Conservation (phyloP, 441 rosid genomes). For the Euphorbia celastroides region DNA sequence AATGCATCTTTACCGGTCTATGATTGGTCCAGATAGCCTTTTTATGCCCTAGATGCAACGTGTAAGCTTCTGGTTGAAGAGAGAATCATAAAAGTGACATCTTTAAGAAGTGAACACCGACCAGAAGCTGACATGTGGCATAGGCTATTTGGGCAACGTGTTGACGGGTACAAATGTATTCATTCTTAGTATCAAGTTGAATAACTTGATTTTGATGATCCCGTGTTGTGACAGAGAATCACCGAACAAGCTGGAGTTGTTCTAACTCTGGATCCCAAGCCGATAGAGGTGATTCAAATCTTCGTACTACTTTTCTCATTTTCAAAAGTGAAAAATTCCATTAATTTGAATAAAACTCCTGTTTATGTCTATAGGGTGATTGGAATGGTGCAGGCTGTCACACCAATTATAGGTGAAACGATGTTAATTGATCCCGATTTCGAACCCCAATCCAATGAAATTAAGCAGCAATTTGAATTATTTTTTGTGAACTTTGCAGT, state of each 20-base stretch:
- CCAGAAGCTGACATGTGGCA: too few relatives aligned
- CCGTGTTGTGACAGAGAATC: slow-evolving; percentile 61
- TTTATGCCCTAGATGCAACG: too few relatives aligned
- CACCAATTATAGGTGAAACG: slow-evolving; percentile 70
- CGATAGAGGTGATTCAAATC: slow-evolving; percentile 52
- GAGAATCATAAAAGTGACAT: too few relatives aligned
- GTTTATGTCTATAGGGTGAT: slow-evolving; percentile 57
- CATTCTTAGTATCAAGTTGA: too few relatives aligned
- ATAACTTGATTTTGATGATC: slow-evolving; percentile 5
- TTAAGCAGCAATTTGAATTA: background rate
- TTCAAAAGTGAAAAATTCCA: background rate
- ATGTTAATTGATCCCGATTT: background rate
- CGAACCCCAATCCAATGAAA: background rate
- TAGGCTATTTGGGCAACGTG: too few relatives aligned
- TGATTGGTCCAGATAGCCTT: too few relatives aligned
- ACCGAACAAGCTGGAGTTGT: slow-evolving; percentile 97
- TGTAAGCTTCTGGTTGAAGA: too few relatives aligned
- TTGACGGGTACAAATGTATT: too few relatives aligned
- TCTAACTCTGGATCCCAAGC: slow-evolving; percentile 88
- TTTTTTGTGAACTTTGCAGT: slow-evolving; percentile 28
- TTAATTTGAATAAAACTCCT: background rate
- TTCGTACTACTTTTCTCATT: background rate
- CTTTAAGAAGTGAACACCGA: too few relatives aligned
- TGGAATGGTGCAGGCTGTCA: slow-evolving; percentile 99
- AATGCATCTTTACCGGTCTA: too few relatives aligned